Evolutionary conservation across 768 basidiomycete genomes (phyloP), one percentile per base, ranked within the genome.

Genomic region (Xerocomellus chrysenteron): DNA sequence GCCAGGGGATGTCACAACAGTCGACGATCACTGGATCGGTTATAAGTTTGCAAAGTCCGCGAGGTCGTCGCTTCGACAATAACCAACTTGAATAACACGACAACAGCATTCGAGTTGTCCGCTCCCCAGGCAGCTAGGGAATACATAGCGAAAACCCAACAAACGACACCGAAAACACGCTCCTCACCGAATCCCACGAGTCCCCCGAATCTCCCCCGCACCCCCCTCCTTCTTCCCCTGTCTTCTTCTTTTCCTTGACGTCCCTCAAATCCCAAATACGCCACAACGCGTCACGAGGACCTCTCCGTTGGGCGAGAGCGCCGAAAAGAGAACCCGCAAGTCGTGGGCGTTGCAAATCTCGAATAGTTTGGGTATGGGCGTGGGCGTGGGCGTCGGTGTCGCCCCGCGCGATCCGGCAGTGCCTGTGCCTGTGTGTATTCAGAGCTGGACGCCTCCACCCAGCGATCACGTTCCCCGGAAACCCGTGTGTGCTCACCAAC

Each of bases 291-390:
- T 98, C 61, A 86, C 90, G 11, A 99, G 87, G 5, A 94, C 86
- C 62, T 94, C 93, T 0, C 97, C 97, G 8, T 85, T 88, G 2
- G 97, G 97, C 54, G 89, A 84, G 8, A 97, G 69, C 21, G 87
- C 84, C 54, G 89, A 92, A 68, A 89, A 93, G 40, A 98, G 75
- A 48, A 98, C 91, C 4, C 97, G 78, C 32, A 88, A 86, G 69
- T 98, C 95, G 64, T 98, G 97, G 96, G 21, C 95, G 55, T 96
- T 92, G 8, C 90, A 82, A 54, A 97, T 92, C 66, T 89, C 69
- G 33, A 69, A 69, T 1, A 69, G 48, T 35, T 69, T 69, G 7
- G 68, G 59, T 3, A 21, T 21, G 21, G 21, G 21, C 21, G 66
- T 36, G 4, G 40, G 60, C 1, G 55, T 39, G 4, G 61, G 61